These are phyloP conservation scores for Calonectria hongkongensis DNA, from an alignment of 2,329 filamentous ascomycete species.

Conservation along the genomic window DNA sequence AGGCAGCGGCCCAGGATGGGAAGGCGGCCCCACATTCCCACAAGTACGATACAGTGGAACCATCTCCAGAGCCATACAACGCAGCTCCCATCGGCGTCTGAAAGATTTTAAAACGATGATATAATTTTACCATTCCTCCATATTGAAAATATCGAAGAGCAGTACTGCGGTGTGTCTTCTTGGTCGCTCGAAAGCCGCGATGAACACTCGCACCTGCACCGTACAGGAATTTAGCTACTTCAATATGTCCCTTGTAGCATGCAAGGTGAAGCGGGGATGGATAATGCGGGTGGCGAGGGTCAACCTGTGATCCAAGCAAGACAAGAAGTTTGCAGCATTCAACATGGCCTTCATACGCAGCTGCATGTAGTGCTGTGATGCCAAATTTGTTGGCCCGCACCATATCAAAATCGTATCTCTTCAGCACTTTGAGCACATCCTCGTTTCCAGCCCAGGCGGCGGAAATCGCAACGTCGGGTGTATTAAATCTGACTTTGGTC, in stretches of 20 bases:
- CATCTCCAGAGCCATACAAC: not conserved
- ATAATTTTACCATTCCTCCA: no score
- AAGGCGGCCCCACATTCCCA: not conserved
- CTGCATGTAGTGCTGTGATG: not conserved
- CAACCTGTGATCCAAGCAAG: not conserved
- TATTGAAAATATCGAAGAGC: not conserved
- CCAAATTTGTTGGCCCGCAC: not conserved
- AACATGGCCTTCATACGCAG: not conserved
- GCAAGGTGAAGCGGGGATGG: constrained; percentile 7
- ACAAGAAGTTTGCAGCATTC: not conserved
- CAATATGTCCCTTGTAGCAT: not conserved
- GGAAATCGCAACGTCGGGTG: constrained; percentile 2
- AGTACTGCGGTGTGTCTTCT: not conserved
- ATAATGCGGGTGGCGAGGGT: not conserved
- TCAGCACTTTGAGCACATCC: not conserved
- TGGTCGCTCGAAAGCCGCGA: not conserved
- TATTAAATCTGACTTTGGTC: constrained; percentile 1
- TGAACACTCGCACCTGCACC: not conserved
- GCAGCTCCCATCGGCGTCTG: not conserved
- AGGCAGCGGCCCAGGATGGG: not conserved
- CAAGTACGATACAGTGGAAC: not conserved
- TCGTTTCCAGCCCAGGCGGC: not conserved
- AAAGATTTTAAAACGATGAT: no score
- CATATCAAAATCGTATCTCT: not conserved
- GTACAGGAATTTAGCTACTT: not conserved